Evolutionary conservation across 345 rosid species (phyloP), one percentile per base, ranked within the genome.

Genomic region (Acer saccharum): DNA sequence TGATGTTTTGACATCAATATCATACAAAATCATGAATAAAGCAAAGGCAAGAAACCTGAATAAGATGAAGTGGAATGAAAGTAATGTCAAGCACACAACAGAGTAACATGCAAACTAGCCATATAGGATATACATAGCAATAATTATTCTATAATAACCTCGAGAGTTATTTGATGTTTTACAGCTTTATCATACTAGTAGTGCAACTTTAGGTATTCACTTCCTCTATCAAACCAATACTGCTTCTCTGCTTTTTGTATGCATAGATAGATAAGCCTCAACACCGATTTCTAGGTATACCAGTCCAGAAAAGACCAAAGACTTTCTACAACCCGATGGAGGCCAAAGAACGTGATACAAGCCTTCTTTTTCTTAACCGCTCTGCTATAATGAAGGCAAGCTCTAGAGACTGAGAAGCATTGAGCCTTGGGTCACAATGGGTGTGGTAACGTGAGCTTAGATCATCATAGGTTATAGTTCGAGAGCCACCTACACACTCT

Each of bases 351-450:
- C 44, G 69, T 9, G 80, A 48, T 41, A 52, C 75, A 1, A 76
- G 79, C 80, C 85, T 71, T 76, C 83, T 79, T 54, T 48, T 81
- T 54, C 87, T 79, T 50, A 84, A 67, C 32, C 85, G 81, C 71
- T 84, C 87, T 0, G 83, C 83, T 4, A 84, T 82, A 16, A 81
- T 79, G 79, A 81, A 84, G 6, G 85, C 85, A 1, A 84, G 85
- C 81, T 84, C 87, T 11, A 84, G 83, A 11, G 85, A 84, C 58
- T 84, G 85, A 73, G 87, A 84, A 71, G 85, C 87, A 48, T 79
- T 84, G 7, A 84, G 85, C 75, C 85, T 81, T 1, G 87, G 87
- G 72, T 84, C 87, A 6, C 86, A 84, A 32, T 81, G 86, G 70
- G 86, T 84, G 80, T 81, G 86, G 78, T 84, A 84, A 10, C 83